Conservation (phyloP, 208 protist species). For the Crithidia brevicula region DNA sequence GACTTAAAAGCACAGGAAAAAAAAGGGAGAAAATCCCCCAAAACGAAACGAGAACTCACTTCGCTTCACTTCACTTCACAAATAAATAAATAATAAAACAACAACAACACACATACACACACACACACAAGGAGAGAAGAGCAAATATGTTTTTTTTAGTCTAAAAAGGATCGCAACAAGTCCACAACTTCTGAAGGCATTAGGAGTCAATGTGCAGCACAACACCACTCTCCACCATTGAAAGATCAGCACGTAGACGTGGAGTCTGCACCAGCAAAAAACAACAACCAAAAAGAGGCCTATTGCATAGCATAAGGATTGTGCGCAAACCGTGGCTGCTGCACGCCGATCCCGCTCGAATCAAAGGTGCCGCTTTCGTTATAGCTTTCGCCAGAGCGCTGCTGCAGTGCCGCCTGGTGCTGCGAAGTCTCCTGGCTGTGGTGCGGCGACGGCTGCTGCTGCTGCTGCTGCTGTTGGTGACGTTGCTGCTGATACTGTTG, state of each 20-base stretch:
- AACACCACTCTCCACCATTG: too few relatives aligned
- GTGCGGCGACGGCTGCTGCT: slow-evolving; percentile 10
- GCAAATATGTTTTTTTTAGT: background rate
- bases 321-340: slow-evolving; percentile 31
- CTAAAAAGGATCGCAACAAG: background rate
- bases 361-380: slow-evolving; percentile 18
- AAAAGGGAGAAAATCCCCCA: too few relatives aligned
- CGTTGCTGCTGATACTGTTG: slow-evolving; percentile 22
- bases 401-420: slow-evolving; percentile 12
- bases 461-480: slow-evolving; percentile 18
- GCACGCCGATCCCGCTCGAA: slow-evolving; percentile 1
- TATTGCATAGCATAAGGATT: slow-evolving; percentile 42
- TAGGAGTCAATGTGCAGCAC: too few relatives aligned
- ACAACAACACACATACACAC: slow-evolving; percentile 1
- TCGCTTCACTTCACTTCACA: background rate
- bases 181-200: background rate
- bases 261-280: background rate
- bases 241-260: too few relatives aligned
- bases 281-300: background rate
- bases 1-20: too few relatives aligned
- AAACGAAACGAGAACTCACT: too few relatives aligned
- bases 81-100: background rate
- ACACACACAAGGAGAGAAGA: background rate
- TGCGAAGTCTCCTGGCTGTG: slow-evolving; percentile 3
- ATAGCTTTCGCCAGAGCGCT: slow-evolving; percentile 13